Percentiles rank a stretch among this genome's conserved stretches.
These are phyloP conservation scores for Chenopodium quinoa DNA, from an alignment of 148 eudicot species.

Conservation along the genomic window DNA sequence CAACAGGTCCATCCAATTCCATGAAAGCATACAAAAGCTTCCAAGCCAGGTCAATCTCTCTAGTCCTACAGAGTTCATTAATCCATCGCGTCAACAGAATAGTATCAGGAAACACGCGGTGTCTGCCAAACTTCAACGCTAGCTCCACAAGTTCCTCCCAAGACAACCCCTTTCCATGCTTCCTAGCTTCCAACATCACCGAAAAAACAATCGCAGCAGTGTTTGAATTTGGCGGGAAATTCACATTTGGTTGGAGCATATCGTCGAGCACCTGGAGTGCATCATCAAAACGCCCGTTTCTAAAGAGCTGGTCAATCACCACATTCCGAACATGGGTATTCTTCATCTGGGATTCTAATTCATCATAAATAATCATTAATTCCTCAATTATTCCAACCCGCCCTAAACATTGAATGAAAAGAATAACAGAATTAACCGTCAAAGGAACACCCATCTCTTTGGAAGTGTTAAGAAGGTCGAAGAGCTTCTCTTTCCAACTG, in stretches of 20 bases:
- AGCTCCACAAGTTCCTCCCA: conserved; percentile 44
- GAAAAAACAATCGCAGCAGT: conserved; percentile 43
- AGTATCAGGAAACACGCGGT: conserved; percentile 36
- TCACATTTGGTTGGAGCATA: conserved; percentile 54
- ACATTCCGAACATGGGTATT: conserved; percentile 41
- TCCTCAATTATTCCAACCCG: conserved; percentile 35
- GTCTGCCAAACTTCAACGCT: conserved; percentile 37
- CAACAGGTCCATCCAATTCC: conserved; percentile 47
- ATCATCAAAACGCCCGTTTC: conserved; percentile 38
- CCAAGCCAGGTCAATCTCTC: conserved; percentile 45
- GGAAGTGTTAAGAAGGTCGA: conserved; percentile 30
- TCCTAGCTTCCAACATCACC: conserved; percentile 33
- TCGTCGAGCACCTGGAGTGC: conserved; percentile 73
- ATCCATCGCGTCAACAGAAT: conserved; percentile 43
- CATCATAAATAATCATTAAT: conserved; percentile 34
- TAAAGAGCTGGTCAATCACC: conserved; percentile 35
- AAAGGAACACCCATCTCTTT: conserved; percentile 37
- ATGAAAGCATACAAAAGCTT: conserved; percentile 41
- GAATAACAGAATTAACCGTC: conserved; percentile 36
- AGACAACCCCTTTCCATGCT: conserved; percentile 28
- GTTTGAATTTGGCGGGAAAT: conserved; percentile 33
- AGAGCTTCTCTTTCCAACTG: conserved; percentile 26
- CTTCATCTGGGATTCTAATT: conserved; percentile 31
- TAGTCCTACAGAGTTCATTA: conserved; percentile 39
- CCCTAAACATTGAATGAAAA: conserved; percentile 39